These are phyloP conservation scores for Dipteronia sinensis DNA, from an alignment of 345 rosid species.

Conservation along the genomic window DNA sequence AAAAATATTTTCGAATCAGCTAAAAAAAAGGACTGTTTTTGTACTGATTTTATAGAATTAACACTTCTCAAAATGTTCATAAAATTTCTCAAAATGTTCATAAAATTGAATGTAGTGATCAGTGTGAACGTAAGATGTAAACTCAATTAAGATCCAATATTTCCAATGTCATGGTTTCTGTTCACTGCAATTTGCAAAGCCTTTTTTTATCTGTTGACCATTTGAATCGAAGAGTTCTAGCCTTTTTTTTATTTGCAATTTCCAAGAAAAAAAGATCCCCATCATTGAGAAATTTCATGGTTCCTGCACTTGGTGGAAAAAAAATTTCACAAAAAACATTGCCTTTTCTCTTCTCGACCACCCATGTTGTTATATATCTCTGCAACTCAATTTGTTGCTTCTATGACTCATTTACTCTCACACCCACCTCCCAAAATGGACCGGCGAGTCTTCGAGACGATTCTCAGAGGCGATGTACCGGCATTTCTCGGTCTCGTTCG, in stretches of 20 bases:
- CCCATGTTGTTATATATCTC: background rate
- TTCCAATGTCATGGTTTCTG: too few relatives aligned
- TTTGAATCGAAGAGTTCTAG: background rate
- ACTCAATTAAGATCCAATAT: too few relatives aligned
- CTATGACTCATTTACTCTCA: background rate
- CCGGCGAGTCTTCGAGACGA: slow-evolving; percentile 24
- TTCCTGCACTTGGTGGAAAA: slow-evolving; percentile 25
- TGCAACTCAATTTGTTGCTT: background rate
- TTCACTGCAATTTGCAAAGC: too few relatives aligned
- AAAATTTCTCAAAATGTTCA: too few relatives aligned
- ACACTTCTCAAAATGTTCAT: too few relatives aligned
- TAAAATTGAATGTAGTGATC: too few relatives aligned
- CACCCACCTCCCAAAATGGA: slow-evolving; percentile 21
- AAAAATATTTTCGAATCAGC: too few relatives aligned
- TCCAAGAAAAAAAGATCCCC: background rate
- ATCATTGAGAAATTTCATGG: slow-evolving; percentile 24
- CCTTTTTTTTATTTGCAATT: too few relatives aligned
- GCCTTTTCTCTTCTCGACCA: background rate
- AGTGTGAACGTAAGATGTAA: too few relatives aligned
- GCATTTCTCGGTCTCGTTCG: slow-evolving; percentile 23
- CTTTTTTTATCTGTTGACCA: background rate
- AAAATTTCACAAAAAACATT: background rate
- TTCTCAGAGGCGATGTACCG: slow-evolving; percentile 26
- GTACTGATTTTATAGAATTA: too few relatives aligned
- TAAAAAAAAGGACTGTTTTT: too few relatives aligned